Percentiles rank a stretch among this genome's conserved stretches.
These are phyloP conservation scores for Malassezia sp. DNA, from an alignment of 1,284 basidiomycete species.

Conservation along the genomic window DNA sequence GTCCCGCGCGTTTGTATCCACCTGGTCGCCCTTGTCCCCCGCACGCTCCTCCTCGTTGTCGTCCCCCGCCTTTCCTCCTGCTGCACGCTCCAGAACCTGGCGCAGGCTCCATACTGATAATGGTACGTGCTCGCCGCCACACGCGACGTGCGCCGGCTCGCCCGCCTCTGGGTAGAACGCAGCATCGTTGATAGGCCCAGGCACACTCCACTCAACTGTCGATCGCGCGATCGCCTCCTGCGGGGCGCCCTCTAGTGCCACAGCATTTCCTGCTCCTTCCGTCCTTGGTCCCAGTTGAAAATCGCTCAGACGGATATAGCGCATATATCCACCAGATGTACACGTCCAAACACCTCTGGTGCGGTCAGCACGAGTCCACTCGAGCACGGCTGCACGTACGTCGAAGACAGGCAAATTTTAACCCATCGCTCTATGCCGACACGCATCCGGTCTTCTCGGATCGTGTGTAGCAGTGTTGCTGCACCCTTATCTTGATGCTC, in stretches of 20 bases:
- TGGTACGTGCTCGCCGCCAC: constrained; percentile 14
- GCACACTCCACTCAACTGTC: constrained; percentile 5
- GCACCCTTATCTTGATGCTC: not conserved
- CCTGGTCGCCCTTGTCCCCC: too few species aligned
- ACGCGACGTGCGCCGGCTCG: constrained; percentile 7
- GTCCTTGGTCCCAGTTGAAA: not conserved
- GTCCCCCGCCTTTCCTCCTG: too few species aligned
- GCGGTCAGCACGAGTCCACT: not conserved
- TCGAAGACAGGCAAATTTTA: constrained; percentile 2
- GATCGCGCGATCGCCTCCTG: not conserved
- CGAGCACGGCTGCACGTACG: too few species aligned
- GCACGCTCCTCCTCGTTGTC: not conserved
- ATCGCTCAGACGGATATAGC: not conserved
- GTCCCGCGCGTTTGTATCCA: too few species aligned
- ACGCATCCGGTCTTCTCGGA: constrained; percentile 12
- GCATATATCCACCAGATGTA: constrained; percentile 14
- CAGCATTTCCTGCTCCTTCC: too few species aligned
- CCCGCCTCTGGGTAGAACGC: constrained; percentile 6
- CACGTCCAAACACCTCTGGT: constrained; percentile 1
- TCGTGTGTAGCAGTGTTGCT: constrained; percentile 3
- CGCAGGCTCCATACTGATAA: constrained; percentile 9
- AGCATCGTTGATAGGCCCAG: constrained; percentile 9
- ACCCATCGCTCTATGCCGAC: constrained; percentile 16
- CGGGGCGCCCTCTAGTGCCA: not conserved
- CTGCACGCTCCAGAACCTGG: not conserved